Base-by-base conservation (phyloP, 169 alveolate species). In the Cryptosporidium bovis region DNA sequence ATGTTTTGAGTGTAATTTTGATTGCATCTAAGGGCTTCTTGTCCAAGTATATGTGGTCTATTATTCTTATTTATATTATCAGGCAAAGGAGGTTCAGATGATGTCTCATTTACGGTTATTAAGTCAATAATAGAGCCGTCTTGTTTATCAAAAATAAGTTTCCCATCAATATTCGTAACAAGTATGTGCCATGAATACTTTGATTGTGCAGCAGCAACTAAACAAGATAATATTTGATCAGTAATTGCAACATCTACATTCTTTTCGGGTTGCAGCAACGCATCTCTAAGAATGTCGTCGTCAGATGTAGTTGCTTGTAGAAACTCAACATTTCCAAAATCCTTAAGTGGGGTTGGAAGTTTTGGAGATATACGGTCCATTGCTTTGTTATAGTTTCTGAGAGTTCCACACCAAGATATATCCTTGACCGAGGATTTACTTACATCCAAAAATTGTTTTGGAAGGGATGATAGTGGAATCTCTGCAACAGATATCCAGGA, bases 101-200 rank as follows among this genome's bases (percentile, higher is more conserved):
- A 92, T 2, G 96, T 95, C 82, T 95, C 98, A 84, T 95, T 94
- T 33, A 95, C 98, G 5, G 98, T 95, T 20, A 95, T 83, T 90
- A 95, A 83, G 69, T 95, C 98, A 3, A 95, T 91, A 66, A 94
- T 95, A 16, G 98, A 95, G n/a, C 96, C 97, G 89, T 95, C 95
- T 55, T 95, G 96, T 82, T 95, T 95, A 82, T 95, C 98, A 12
- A 95, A 91, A 50, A 95, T 93, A 20, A 95, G 92, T 84, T 94
- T 93, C 82, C 94, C 94, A 40, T 93, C 97, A 44, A 93, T 89
- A 87, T 95, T 95, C 8, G 95, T 94, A 34, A 95, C 90, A 44
- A 92, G 89, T 62, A 95, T 83, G 82, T 95, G 98, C 98, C 98
- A 95, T 48, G 97, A 95, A 77, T 95, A 95, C 82, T 94, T 94